Evolutionary conservation across 192 early-diverging fungal genomes (phyloP).

Genomic region (Dissophora globulifera): DNA sequence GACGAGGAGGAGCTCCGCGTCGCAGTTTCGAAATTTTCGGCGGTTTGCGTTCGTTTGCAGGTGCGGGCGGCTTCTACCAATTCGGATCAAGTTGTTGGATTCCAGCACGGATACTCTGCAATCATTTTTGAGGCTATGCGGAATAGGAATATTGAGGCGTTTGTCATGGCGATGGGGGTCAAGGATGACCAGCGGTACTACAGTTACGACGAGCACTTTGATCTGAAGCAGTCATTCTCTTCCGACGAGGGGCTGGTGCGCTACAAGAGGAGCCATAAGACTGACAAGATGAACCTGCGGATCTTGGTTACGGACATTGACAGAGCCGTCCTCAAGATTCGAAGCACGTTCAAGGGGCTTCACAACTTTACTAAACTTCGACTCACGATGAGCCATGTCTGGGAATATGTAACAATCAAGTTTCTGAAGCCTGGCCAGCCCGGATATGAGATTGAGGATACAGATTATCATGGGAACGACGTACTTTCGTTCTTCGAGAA

Average conservation of each 20-base stretch:
- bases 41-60: slow-evolving; percentile 12
- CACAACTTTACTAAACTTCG: slow-evolving; percentile 21
- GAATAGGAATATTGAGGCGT: slow-evolving; percentile 35
- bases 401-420: slow-evolving; percentile 17
- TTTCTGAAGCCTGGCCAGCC: slow-evolving; percentile 15
- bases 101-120: slow-evolving; percentile 7
- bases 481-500: slow-evolving; percentile 2
- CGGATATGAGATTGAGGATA: slow-evolving; percentile 14
- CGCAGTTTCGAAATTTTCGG: slow-evolving; percentile 7
- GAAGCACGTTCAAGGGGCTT: slow-evolving; percentile 14
- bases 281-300: slow-evolving; percentile 1
- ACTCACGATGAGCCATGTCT: slow-evolving; percentile 3
- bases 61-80: background rate
- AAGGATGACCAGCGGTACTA: slow-evolving; percentile 2
- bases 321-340: background rate
- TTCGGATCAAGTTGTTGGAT: background rate
- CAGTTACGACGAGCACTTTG: slow-evolving; percentile 7
- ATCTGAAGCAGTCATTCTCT: background rate
- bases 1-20: slow-evolving; percentile 24
- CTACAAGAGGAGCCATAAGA: slow-evolving; percentile 5
- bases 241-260: background rate
- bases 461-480: slow-evolving; percentile 10
- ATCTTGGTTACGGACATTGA: slow-evolving; percentile 24
- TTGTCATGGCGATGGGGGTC: slow-evolving; percentile 2
- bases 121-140: slow-evolving; percentile 21